phyloP scores from a whole-genome alignment of 331 rosid genomes.

The Rosa hybrid region DNA sequence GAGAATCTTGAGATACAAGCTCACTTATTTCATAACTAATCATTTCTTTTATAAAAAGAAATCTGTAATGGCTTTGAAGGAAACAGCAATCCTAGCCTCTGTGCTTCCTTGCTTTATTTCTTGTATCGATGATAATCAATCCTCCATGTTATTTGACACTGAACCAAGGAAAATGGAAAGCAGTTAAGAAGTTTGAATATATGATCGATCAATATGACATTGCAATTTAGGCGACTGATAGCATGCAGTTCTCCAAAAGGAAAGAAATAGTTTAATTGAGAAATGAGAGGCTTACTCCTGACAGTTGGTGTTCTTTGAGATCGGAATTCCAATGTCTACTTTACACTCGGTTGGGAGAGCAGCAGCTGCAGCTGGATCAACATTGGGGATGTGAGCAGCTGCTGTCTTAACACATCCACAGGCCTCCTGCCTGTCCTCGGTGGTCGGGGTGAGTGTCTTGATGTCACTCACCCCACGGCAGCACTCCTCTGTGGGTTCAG shows the following conservation, averaged over 20 bases:
- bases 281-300: background rate
- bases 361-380: background rate
- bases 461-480: background rate
- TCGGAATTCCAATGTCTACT: background rate
- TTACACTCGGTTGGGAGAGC: slow-evolving; percentile 1
- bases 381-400: background rate
- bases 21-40: background rate
- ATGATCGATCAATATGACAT: background rate
- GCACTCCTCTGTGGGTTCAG: background rate
- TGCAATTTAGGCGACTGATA: too few species aligned
- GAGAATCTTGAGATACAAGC: background rate
- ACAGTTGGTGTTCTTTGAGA: slow-evolving; percentile 10
- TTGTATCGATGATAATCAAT: background rate
- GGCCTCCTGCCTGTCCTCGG: background rate
- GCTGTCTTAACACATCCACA: slow-evolving; percentile 5
- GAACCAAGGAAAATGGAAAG: background rate
- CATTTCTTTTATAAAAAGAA: background rate
- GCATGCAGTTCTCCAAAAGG: too few species aligned
- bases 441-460: background rate
- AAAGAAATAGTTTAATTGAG: too few species aligned
- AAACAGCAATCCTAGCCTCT: background rate
- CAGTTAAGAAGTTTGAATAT: background rate
- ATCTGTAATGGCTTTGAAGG: background rate
- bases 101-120: background rate
- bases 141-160: background rate